Base-by-base conservation (phyloP, 2,329 filamentous ascomycete genomes). In the Cordyceps tenuipes region DNA sequence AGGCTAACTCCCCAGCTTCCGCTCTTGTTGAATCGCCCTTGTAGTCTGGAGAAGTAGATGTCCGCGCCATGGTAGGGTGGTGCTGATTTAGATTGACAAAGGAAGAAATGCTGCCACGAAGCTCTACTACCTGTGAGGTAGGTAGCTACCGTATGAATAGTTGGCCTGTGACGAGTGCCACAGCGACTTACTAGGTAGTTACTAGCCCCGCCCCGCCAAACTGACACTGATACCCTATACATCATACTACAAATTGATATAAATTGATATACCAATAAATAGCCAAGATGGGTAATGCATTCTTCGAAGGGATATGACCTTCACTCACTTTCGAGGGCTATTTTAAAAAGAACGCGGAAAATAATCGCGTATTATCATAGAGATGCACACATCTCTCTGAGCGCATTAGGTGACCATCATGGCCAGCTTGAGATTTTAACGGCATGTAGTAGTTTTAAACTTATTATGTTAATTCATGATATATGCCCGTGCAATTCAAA, bases 1-100 rank as follows among this genome's bases (percentile, higher is more conserved):
- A 82, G 47, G 78, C 81, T 19, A 92, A 79, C 67, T 89, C 80
- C 29, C 73, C 64, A 0, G 69, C 68, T 31, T 69, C 67, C 19
- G 66, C 63, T 12, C 75, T 72, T 21, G 60, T 10, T 39, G 56
- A 23, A n/a, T 41, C 19, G 12, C 50, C 15, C 43, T 23, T 26
- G 6, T 54, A 15, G 12, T 7, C 23, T n/a, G 48, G 15, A 12
- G 48, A 21, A 3, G 34, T 21, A 12, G 61, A 57, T 31, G 34
- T 21, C 34, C 59, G 53, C 17, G 55, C 59, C 61, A 63, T 62
- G 9, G 7, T 57, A 52, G 23, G 47, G 47, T 39, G 41, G 47
- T 47, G 36, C 8, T 50, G 49, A n/a, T 36, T 2, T n/a, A 19
- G 47, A n/a, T n/a, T 61, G 54, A 13, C 13, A 43, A 21, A 4